Evolutionary conservation across 2,329 filamentous ascomycete genomes (phyloP).

Genomic region (Alternaria sp.): DNA sequence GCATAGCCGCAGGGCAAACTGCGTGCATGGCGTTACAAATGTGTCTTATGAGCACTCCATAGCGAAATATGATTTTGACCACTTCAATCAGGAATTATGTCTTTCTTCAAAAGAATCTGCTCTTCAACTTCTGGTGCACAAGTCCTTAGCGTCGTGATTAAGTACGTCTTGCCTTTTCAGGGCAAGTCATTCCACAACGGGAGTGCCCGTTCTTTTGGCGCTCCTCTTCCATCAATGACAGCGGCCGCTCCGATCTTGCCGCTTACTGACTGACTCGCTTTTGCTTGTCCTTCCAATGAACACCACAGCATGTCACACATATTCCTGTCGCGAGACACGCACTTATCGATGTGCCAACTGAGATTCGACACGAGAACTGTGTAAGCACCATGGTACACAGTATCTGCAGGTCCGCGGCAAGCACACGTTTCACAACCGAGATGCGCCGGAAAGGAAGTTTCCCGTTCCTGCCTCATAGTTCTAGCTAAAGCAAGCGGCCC

Average conservation of each 20-base stretch:
- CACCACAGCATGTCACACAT: neutral
- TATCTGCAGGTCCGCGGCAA: neutral
- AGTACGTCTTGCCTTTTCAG: neutral
- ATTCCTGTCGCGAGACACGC: neutral
- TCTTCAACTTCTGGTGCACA: neutral
- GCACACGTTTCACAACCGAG: neutral
- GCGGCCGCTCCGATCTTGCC: neutral
- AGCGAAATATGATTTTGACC: neutral
- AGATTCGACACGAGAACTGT: neutral
- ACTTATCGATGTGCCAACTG: neutral
- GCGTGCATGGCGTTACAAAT: neutral
- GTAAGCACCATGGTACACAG: neutral
- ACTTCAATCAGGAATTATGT: neutral
- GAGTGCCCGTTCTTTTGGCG: neutral
- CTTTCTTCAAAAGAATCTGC: neutral
- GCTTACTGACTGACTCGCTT: neutral
- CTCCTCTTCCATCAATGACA: neutral
- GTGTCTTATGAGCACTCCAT: neutral
- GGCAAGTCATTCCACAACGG: neutral
- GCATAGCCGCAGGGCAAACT: conserved; percentile 6
- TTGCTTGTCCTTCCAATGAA: neutral
- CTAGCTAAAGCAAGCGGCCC: neutral
- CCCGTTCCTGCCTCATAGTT: neutral
- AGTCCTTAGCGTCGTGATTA: neutral
- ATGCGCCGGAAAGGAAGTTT: neutral